Evolutionary conservation across 164 flowering plant species (phyloP), one percentile per base, ranked within the genome.

Genomic region (Stephania cephalantha): DNA sequence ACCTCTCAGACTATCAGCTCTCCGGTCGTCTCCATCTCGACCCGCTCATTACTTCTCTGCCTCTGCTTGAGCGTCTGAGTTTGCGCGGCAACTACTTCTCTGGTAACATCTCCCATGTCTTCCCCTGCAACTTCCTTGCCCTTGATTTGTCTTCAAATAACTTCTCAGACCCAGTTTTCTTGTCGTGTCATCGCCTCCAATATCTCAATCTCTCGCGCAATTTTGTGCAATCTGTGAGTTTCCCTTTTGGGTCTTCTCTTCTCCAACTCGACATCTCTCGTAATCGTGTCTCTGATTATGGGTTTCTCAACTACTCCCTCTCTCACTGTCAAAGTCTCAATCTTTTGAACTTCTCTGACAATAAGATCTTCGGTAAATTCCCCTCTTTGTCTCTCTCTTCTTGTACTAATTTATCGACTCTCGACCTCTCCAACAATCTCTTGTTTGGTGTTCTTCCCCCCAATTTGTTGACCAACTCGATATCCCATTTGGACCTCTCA

Each of bases 391-490:
- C 76, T 45, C 72, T 73, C 18, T 76, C 79, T 2, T 70, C 88
- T 67, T 86, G 93, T 83, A 77, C 71, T 31, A 84, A 78, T 65
- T 85, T 89, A 22, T 66, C 84, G 7, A 68, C 65, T 65, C 75
- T 92, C 7, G 91, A 91, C 71, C 85, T 91, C 55, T 90, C 96
- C 0, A 71, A 63, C 76, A 91, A 91, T 81, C 89, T 87, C 78
- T 87, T 93, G 70, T 83, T 93, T 9, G 88, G 89, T 4, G 3
- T 35, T 35, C 42, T 35, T 35, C 42, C 42, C 42, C 42, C 42
- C 42, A 35, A 35, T 35, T 35, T 35, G 42, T 35, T 35, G 25
- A 25, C 25, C 42, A 35, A 35, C 42, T 35, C 4, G 42, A 35
- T 35, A 4, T 2, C 42, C 42, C 42, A 35, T 35, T 35, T 35